Percentiles rank a stretch among this genome's conserved stretches.
Evolutionary conservation across 176 grass and related monocot genomes (phyloP).

Genomic region (Triticum urartu): DNA sequence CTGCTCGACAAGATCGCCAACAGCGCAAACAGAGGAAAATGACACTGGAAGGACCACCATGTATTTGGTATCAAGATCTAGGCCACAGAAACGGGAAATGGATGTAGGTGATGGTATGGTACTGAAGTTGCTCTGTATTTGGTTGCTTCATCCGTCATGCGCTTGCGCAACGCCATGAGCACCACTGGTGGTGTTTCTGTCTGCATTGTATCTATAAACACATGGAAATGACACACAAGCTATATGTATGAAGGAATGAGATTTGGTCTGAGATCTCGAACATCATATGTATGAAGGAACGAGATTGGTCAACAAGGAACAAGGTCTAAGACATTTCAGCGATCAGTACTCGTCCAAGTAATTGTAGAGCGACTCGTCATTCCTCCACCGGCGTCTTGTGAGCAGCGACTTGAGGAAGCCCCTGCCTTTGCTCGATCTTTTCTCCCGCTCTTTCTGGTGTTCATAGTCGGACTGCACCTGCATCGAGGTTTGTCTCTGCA

Average conservation of each 20-base stretch:
- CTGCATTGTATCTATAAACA: neutral
- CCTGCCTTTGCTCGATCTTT: slow-evolving; percentile 62
- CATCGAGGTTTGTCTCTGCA: slow-evolving; percentile 55
- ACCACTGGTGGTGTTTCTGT: too few relatives aligned
- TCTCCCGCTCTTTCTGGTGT: slow-evolving; percentile 51
- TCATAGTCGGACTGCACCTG: slow-evolving; percentile 45
- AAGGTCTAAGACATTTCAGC: neutral
- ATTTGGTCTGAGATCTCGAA: neutral
- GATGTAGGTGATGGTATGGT: neutral
- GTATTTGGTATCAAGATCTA: neutral
- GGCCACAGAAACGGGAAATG: neutral
- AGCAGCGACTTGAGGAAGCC: slow-evolving; percentile 86
- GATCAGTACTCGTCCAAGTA: slow-evolving; percentile 91
- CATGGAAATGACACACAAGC: neutral
- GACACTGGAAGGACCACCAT: neutral
- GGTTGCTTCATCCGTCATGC: slow-evolving; percentile 4
- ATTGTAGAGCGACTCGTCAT: slow-evolving; percentile 81
- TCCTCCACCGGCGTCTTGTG: slow-evolving; percentile 65
- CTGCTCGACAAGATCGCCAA: neutral
- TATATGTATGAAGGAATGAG: neutral
- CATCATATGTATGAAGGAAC: neutral
- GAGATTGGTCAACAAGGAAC: neutral
- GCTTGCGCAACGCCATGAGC: neutral
- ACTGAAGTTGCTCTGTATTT: neutral
- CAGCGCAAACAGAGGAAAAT: too few relatives aligned